phyloP scores from a whole-genome alignment of 371 early-diverging fungal genomes.

The Mucor mucedo region DNA sequence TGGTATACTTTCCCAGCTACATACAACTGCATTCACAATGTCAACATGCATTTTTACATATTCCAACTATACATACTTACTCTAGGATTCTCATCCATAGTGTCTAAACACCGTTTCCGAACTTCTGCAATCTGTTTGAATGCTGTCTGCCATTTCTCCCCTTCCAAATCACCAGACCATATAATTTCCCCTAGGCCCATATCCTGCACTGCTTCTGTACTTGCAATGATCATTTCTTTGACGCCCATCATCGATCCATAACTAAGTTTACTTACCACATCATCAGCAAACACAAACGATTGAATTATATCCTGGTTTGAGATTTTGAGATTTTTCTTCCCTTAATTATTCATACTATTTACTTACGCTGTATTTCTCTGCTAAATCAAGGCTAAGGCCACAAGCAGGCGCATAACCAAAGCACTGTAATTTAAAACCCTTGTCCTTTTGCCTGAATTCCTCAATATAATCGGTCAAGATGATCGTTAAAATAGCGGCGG shows the following conservation, averaged over 20 bases:
- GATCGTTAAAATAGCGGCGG: slow-evolving; percentile 80
- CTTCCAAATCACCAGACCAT: slow-evolving; percentile 38
- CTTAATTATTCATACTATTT: not conserved
- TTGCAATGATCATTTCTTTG: slow-evolving; percentile 52
- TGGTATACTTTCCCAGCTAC: slow-evolving; percentile 57
- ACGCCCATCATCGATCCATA: slow-evolving; percentile 59
- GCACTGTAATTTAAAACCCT: slow-evolving; percentile 41
- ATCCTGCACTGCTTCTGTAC: slow-evolving; percentile 46
- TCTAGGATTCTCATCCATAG: slow-evolving; percentile 43
- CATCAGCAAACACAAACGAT: slow-evolving; percentile 57
- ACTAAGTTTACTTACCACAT: slow-evolving; percentile 54
- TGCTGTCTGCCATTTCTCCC: slow-evolving; percentile 45
- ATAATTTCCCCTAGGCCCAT: slow-evolving; percentile 41
- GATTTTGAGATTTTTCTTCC: too few relatives aligned
- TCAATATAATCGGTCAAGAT: slow-evolving; percentile 71
- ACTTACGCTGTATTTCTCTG: slow-evolving; percentile 48
- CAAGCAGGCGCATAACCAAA: slow-evolving; percentile 59
- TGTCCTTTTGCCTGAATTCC: slow-evolving; percentile 50
- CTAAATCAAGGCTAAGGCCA: slow-evolving; percentile 45
- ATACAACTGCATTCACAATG: slow-evolving; percentile 35
- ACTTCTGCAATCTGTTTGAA: slow-evolving; percentile 47
- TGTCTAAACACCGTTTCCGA: slow-evolving; percentile 39
- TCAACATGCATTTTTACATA: not conserved
- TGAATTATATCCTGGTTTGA: slow-evolving; percentile 41
- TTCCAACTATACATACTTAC: slow-evolving; percentile 24